Base-by-base conservation (phyloP, 306 rosid species). In the Gynostemma pentaphyllum region DNA sequence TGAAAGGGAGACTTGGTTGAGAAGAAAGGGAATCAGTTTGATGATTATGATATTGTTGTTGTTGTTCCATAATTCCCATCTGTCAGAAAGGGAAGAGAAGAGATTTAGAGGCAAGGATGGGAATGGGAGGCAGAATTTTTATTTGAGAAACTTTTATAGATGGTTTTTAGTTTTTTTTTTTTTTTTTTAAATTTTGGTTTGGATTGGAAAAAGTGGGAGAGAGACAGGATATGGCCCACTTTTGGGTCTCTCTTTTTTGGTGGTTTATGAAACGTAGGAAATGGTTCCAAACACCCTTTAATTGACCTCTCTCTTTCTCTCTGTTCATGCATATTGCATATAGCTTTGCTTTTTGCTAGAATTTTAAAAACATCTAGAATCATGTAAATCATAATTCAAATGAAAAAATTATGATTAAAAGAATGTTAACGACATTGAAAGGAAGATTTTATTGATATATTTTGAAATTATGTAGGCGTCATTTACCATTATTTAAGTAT, bases 1-100 rank as follows among this genome's bases (percentile, higher is more conserved):
- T 64, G 7, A 47, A 40, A 21, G 30, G 41, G 30, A 37, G 68
- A 52, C n/a, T n/a, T n/a, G n/a, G n/a, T n/a, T n/a, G n/a, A n/a
- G 48, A 71, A 45, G 71, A 70, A 62, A 65, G 62, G 13, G 71
- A 75, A 11, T 75, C 64, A 18, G 79, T 34, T 60, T 7, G 39
- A 15, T 18, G 62, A 32, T 64, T 34, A 34, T 59, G 65, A 56
- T 44, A 70, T 26, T 79, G 65, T 40, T 52, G 75, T 69, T 72
- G 77, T 70, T 54, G 46, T 52, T 84, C 95, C 95, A 89, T 86
- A 68, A 66, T 48, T 80, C 69, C 74, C 85, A 72, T 82, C 37
- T 7, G 75, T 44, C 45, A 55, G 75, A 47, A 54, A 36, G 5
- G 57, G 45, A 54, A 49, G 64, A 45, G 13, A 27, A n/a, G n/a